These are phyloP conservation scores for Rubroboletus satanas DNA, from an alignment of 768 basidiomycete species.

Conservation along the genomic window DNA sequence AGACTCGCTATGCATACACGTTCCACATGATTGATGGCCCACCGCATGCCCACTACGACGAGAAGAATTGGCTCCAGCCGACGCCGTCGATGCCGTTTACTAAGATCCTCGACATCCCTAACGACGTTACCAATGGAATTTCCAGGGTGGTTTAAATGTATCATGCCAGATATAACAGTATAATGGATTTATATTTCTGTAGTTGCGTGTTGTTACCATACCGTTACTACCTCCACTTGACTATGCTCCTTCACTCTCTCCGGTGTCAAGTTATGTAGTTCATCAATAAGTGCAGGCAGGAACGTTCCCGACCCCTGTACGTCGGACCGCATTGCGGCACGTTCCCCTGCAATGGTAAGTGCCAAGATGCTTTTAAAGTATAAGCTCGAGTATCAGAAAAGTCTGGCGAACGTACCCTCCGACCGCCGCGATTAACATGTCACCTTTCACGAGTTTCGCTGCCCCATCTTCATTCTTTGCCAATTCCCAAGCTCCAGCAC, in stretches of 20 bases:
- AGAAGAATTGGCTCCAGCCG: slow-evolving; percentile 95
- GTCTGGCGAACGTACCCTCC: slow-evolving; percentile 54
- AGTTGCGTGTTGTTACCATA: not conserved
- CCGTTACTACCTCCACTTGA: slow-evolving; percentile 26
- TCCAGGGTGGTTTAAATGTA: not conserved
- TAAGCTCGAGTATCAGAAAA: slow-evolving; percentile 1
- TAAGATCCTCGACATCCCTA: slow-evolving; percentile 41
- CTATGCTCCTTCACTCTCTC: slow-evolving; percentile 31
- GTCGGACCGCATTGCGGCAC: slow-evolving; percentile 47
- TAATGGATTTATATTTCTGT: not conserved
- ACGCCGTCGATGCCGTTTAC: slow-evolving; percentile 80
- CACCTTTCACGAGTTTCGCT: slow-evolving; percentile 60
- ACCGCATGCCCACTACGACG: slow-evolving; percentile 70
- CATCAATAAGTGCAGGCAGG: slow-evolving; percentile 62
- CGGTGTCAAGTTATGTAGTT: slow-evolving; percentile 44
- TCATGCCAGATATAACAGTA: not conserved
- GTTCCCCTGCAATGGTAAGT: slow-evolving; percentile 58
- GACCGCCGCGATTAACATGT: slow-evolving; percentile 73
- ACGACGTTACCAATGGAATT: not conserved
- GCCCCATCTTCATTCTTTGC: slow-evolving; percentile 26
- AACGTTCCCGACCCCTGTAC: slow-evolving; percentile 65
- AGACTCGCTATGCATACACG: slow-evolving; percentile 90
- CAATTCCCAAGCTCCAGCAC: slow-evolving; percentile 58
- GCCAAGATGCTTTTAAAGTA: slow-evolving; percentile 44
- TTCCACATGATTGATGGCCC: slow-evolving; percentile 90